phyloP scores from a whole-genome alignment of 108 stramenopile species.

The Nitzschia sp. region DNA sequence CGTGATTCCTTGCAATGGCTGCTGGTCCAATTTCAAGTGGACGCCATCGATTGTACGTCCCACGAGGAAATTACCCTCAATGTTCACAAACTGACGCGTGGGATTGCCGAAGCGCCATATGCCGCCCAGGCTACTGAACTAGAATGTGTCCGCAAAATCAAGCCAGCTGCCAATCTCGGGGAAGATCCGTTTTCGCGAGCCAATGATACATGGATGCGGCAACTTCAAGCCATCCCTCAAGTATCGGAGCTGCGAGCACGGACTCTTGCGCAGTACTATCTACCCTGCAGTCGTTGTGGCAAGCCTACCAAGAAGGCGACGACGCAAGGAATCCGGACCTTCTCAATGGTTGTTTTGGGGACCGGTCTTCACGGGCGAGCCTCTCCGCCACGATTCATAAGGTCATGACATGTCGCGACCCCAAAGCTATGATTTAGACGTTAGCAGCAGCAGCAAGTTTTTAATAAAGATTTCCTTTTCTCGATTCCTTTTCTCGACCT shows the following conservation, averaged over 20 bases:
- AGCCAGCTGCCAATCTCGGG: constrained; percentile 8
- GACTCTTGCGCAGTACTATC: constrained; percentile 41
- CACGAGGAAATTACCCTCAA: constrained; percentile 31
- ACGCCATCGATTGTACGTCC: constrained; percentile 44
- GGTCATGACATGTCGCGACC: constrained; percentile 40
- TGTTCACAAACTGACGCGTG: constrained; percentile 41
- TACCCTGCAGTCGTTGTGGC: constrained; percentile 46
- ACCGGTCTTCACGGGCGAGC: constrained; percentile 11
- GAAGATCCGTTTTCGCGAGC: constrained; percentile 27
- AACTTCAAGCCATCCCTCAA: constrained; percentile 54
- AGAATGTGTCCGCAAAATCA: constrained; percentile 55
- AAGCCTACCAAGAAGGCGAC: constrained; percentile 38
- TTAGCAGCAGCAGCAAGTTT: too few relatives aligned
- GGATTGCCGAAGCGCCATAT: constrained; percentile 44
- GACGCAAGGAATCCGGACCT: constrained; percentile 10
- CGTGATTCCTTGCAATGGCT: constrained; percentile 58
- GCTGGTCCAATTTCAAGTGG: constrained; percentile 54
- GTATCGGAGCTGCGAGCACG: constrained; percentile 43
- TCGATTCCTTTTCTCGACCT: too few relatives aligned
- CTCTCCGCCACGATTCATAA: constrained; percentile 37
- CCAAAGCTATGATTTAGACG: constrained; percentile 32
- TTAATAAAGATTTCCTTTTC: too few relatives aligned
- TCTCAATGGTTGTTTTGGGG: constrained; percentile 23
- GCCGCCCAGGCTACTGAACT: constrained; percentile 52
- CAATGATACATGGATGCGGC: constrained; percentile 55